Base-by-base conservation (phyloP, 2,329 filamentous ascomycete genomes). In the Helminthosporium solani region DNA sequence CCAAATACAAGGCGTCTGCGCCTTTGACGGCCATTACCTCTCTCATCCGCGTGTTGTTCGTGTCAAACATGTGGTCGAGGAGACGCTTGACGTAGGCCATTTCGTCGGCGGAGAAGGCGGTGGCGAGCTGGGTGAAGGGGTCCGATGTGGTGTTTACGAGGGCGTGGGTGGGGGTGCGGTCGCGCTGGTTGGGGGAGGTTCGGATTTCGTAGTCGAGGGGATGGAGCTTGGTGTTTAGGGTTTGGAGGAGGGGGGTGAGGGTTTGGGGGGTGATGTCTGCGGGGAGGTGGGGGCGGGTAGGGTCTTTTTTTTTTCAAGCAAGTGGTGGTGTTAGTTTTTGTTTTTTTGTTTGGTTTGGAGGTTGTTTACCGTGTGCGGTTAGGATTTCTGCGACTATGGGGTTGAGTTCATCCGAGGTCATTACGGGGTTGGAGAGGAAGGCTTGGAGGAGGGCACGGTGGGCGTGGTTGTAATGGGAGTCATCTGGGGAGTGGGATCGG, bases 371-470 rank as follows among this genome's bases (percentile, higher is more conserved):
- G 40, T 80, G 74, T 9, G 80, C 82, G 7, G 82, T 85, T 56
- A 86, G 77, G 44, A 97, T 92, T 25, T 79, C 38, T 11, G 91
- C 89, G 12, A 97, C 77, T 19, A 96, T 75, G 1, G 83, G 81
- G 60, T 83, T 83, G 11, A 85, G 84, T 60, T 95, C 83, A 42
- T 83, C 77, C 52, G 87, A 82, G 0, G 88, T 95, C 68, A 97
- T 78, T 35, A 84, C 83, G 18, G 88, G 87, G 40, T 85, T 84
- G 2, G 88, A 83, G 69, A 96, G 78, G 56, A 99, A 84, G 39
- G 88, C 88, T 71, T 99, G 94, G 0, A 97, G 77, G 64, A 99
- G 96, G 7, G 92, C 91, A 46, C 90, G 86, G 67, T 96, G 88
- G 51, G 78, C 79, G 65, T 95, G 50, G 12, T 54, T 57, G 39